Evolutionary conservation across 345 rosid genomes (phyloP).

Genomic region (Eucalyptus polybractea): DNA sequence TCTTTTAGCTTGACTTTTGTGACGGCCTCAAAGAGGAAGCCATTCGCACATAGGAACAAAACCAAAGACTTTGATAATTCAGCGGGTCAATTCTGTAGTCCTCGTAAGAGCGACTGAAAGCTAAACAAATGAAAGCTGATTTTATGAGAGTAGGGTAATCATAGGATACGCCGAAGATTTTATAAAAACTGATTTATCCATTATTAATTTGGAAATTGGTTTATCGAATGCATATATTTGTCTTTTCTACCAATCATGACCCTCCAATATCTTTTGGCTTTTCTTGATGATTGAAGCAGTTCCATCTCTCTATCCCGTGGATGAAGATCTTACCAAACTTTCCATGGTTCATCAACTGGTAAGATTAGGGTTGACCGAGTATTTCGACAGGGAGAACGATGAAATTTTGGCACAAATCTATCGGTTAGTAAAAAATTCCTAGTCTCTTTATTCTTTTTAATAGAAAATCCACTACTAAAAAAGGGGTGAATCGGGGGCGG

Average conservation of each 20-base stretch:
- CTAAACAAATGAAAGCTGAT: not conserved
- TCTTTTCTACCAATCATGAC: not conserved
- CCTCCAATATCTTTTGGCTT: not conserved
- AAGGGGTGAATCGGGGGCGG: not conserved
- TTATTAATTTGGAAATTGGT: not conserved
- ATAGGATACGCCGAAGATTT: not conserved
- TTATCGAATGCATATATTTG: not conserved
- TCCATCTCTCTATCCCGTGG: conserved; percentile 30
- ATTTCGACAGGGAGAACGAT: conserved; percentile 31
- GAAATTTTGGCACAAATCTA: conserved; percentile 21
- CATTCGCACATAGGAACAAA: not conserved
- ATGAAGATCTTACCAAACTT: conserved; percentile 41
- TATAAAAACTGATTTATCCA: no score
- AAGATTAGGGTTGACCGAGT: conserved; percentile 38
- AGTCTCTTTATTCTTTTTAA: not conserved
- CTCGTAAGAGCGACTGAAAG: not conserved
- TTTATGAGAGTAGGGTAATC: not conserved
- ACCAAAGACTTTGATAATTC: not conserved
- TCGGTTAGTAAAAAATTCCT: conserved; percentile 2
- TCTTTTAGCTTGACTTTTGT: not conserved
- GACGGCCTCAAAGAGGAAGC: not conserved
- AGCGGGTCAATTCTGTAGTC: not conserved
- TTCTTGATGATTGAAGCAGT: conserved; percentile 8
- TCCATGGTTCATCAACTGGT: conserved; percentile 29
- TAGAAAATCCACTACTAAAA: not conserved